Conservation (phyloP, 1,284 basidiomycete species). For the Laetiporus sulphureus region DNA sequence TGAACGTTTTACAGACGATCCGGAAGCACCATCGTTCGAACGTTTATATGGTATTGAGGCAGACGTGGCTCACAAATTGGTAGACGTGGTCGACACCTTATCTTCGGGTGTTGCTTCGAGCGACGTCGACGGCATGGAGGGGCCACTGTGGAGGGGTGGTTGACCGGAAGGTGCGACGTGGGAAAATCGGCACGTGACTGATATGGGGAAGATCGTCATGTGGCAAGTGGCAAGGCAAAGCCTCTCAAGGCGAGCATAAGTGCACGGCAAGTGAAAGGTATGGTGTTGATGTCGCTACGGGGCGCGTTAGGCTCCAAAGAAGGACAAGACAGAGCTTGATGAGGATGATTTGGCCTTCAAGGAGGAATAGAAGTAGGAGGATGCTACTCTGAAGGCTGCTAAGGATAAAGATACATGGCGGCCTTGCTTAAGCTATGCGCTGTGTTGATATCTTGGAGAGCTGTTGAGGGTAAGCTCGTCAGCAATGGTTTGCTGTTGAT, state of each 20-base stretch:
- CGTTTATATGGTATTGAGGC: too few species aligned
- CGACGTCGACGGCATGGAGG: too few species aligned
- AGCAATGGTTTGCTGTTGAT: too few species aligned
- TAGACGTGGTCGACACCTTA: too few species aligned
- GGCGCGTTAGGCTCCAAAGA: slow-evolving; percentile 60
- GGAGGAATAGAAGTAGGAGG: slow-evolving; percentile 66
- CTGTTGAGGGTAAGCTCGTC: not conserved
- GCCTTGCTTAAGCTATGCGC: not conserved
- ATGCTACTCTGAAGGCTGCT: slow-evolving; percentile 60
- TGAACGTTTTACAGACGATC: too few species aligned
- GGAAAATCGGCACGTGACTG: not conserved
- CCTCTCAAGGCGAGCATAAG: slow-evolving; percentile 50
- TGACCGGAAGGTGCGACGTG: too few species aligned
- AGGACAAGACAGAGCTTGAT: slow-evolving; percentile 63
- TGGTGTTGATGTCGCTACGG: not conserved
- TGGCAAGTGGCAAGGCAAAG: slow-evolving; percentile 67
- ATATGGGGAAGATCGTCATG: not conserved
- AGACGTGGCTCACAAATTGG: too few species aligned
- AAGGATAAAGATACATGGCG: slow-evolving; percentile 58
- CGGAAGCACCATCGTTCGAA: too few species aligned
- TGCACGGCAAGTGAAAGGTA: not conserved
- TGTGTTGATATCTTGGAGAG: not conserved
- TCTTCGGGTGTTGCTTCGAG: too few species aligned
- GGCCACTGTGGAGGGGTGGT: too few species aligned
- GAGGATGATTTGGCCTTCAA: slow-evolving; percentile 70